Conservation (phyloP, 1,284 basidiomycete genomes). For the Irpex sp. region DNA sequence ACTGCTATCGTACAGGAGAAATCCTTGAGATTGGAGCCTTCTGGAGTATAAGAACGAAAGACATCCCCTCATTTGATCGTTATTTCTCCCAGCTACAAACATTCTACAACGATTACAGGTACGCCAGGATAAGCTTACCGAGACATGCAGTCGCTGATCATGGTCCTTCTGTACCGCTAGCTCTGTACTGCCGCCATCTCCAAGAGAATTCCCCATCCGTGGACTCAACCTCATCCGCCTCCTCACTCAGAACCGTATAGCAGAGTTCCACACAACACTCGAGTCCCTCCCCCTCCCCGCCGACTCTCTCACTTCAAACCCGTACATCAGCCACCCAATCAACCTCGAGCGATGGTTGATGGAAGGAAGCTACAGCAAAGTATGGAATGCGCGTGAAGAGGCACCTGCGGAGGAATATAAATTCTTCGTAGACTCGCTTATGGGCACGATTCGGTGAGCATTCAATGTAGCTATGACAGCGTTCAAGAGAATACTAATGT, state of each 20-base stretch:
- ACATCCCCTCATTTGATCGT: slow-evolving; percentile 93
- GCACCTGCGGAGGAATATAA: slow-evolving; percentile 91
- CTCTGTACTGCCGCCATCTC: slow-evolving; percentile 82
- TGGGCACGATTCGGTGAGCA: slow-evolving; percentile 91
- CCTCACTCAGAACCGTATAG: slow-evolving; percentile 95
- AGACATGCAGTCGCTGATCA: background rate
- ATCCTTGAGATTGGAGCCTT: slow-evolving; percentile 97
- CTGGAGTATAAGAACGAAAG: slow-evolving; percentile 89
- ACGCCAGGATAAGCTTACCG: slow-evolving; percentile 17
- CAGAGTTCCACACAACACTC: slow-evolving; percentile 98
- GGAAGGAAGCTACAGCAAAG: slow-evolving; percentile 98
- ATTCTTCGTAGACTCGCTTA: slow-evolving; percentile 90
- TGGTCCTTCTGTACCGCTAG: slow-evolving; percentile 44
- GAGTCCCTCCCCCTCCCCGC: slow-evolving; percentile 90
- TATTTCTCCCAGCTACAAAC: slow-evolving; percentile 94
- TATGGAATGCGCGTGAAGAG: slow-evolving; percentile 94
- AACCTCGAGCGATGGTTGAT: slow-evolving; percentile 96
- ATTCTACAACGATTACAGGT: slow-evolving; percentile 93
- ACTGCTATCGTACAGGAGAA: slow-evolving; percentile 65
- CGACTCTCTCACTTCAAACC: slow-evolving; percentile 79
- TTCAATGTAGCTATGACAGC: background rate
- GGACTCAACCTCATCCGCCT: slow-evolving; percentile 95
- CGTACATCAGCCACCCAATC: slow-evolving; percentile 87
- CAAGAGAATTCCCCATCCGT: slow-evolving; percentile 89
- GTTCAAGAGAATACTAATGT: background rate